Conservation (phyloP, 148 eudicot species). For the Silene uniflora region DNA sequence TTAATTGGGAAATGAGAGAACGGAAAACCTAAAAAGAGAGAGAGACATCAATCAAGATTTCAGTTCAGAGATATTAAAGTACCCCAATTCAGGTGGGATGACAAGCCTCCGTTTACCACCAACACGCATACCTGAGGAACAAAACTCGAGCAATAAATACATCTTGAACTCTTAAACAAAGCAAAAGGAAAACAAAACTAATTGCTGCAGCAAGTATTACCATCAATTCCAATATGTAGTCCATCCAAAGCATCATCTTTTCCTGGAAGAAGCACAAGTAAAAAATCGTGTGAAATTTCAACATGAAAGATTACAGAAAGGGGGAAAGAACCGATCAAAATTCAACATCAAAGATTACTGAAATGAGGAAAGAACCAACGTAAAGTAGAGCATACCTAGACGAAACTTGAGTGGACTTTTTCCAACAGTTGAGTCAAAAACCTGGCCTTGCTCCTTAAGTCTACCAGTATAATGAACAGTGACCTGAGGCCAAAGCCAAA, state of each 20-base stretch:
- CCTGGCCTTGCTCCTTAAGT: conserved; percentile 50
- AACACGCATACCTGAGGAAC: conserved; percentile 62
- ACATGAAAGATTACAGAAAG: neutral
- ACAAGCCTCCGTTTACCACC: conserved; percentile 69
- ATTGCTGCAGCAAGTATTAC: conserved; percentile 25
- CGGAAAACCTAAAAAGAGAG: neutral
- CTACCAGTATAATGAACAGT: conserved; percentile 55
- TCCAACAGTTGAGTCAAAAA: conserved; percentile 52
- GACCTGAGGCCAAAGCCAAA: conserved; percentile 42
- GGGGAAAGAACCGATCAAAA: too few relatives aligned
- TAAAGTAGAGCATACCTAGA: conserved; percentile 43
- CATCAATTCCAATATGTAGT: conserved; percentile 62
- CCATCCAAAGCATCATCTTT: conserved; percentile 49
- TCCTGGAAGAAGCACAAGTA: conserved; percentile 39
- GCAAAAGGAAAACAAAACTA: neutral
- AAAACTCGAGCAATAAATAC: neutral
- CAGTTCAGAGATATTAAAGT: neutral
- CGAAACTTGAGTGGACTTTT: conserved; percentile 57
- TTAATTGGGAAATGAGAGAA: neutral
- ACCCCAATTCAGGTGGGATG: conserved; percentile 72
- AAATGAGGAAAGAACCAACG: neutral
- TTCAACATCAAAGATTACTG: neutral
- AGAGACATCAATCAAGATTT: neutral
- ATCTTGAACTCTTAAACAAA: neutral
- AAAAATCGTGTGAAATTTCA: neutral